Base-by-base conservation (phyloP, 192 early-diverging fungal genomes). In the Backusella westeae region DNA sequence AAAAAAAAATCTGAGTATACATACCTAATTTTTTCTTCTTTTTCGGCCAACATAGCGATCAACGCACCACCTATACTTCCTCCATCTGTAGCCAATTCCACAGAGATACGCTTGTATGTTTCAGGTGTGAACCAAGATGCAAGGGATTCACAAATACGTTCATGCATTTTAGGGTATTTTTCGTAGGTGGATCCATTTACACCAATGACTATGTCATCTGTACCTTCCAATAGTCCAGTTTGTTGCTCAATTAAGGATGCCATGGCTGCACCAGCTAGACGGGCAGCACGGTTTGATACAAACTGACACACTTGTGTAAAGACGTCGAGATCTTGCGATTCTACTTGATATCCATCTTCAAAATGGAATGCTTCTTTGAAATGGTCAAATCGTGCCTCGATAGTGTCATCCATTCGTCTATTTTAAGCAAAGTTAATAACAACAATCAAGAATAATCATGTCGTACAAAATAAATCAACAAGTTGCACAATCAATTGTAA, bases 101-200 rank as follows among this genome's bases (percentile, higher is more conserved):
- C 85, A 75, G 84, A 90, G 81, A 91, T 86, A 78, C 77, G 89
- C 63, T 87, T 86, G 53, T 90, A 87, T 78, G 94, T 89, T 52
- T 91, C 88, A 26, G 88, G 83, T 49, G 91, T 95, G 63, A 97
- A 85, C 80, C 96, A 88, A 53, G 91, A 87, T 42, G 85, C 82
- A 53, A 97, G 78, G 49, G 93, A 88, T 67, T 89, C 85, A 68
- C 90, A 85, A 85, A 98, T 92, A 69, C 91, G 84, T 65, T 92
- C 87, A 39, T 91, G 88, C 84, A 94, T 96, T 80, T 91, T 87
- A 10, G 95, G 93, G 81, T 96, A 98, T 71, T 92, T 88, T 84
- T 97, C 93, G 83, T 93, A 98, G 36, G 95, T 87, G 38, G 92
- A 94, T 23, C 97, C 97, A 74, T 96, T 95, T 69, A 98, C 92